These are phyloP conservation scores for Kodamaea fungicola DNA, from an alignment of 1,139 yeast species.

Conservation along the genomic window DNA sequence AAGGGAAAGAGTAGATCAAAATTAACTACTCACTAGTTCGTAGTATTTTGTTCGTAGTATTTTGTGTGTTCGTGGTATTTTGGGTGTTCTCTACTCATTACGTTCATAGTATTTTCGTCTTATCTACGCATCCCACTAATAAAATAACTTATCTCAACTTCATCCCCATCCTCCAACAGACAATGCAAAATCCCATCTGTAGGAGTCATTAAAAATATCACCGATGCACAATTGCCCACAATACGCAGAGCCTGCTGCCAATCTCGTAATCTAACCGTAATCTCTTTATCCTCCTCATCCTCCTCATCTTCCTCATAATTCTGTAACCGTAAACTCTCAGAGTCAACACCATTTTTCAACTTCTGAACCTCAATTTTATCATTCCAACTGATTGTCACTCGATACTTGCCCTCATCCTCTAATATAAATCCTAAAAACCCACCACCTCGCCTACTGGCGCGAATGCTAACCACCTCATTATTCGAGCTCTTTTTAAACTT, in stretches of 20 bases:
- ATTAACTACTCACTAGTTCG: no score
- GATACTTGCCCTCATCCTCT: conserved; percentile 51
- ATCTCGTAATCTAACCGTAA: conserved; percentile 47
- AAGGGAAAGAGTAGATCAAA: no score
- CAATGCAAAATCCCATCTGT: conserved; percentile 56
- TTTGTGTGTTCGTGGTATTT: no score
- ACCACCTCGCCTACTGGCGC: conserved; percentile 31
- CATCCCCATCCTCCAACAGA: conserved; percentile 52
- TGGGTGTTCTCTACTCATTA: no score
- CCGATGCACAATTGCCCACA: conserved; percentile 51
- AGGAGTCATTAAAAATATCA: conserved; percentile 48
- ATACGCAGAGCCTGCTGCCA: conserved; percentile 58
- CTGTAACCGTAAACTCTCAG: conserved; percentile 18
- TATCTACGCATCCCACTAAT: conserved; percentile 32
- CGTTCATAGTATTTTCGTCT: neutral
- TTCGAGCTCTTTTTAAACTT: conserved; percentile 43
- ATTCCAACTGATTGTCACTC: conserved; percentile 58
- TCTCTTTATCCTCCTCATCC: conserved; percentile 30
- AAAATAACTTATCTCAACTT: conserved; percentile 54
- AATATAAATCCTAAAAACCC: conserved; percentile 48
- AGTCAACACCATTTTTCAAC: conserved; percentile 20
- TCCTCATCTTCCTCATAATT: conserved; percentile 11
- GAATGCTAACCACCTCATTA: conserved; percentile 32
- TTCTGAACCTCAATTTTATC: conserved; percentile 37
- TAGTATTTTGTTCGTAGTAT: no score